phyloP scores from a whole-genome alignment of 2,329 filamentous ascomycete genomes.

The Truncatella angustata region DNA sequence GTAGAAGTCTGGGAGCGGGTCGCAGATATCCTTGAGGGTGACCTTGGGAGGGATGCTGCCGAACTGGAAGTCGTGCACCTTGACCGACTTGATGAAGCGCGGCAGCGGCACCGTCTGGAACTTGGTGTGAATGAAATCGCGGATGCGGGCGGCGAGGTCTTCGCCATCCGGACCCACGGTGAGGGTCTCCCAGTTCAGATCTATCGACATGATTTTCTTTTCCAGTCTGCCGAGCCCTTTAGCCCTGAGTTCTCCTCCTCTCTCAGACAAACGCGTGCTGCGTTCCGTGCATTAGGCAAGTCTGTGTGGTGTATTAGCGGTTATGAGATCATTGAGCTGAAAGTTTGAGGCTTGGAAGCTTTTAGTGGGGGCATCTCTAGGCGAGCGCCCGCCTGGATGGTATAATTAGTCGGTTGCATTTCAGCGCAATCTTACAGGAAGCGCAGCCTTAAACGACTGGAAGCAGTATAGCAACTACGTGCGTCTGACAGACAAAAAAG shows the following conservation, averaged over 20 bases:
- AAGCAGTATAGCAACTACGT: too few relatives aligned
- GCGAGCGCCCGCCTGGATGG: too few relatives aligned
- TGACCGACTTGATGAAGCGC: slow-evolving; percentile 94
- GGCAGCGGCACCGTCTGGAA: slow-evolving; percentile 91
- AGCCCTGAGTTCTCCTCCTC: not conserved
- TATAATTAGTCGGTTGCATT: too few relatives aligned
- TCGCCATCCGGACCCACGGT: slow-evolving; percentile 86
- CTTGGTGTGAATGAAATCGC: slow-evolving; percentile 90
- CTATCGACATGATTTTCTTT: slow-evolving; percentile 75
- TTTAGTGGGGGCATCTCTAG: too few relatives aligned
- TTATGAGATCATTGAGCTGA: too few relatives aligned
- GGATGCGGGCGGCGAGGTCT: slow-evolving; percentile 80
- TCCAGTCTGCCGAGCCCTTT: not conserved
- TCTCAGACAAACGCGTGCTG: too few relatives aligned
- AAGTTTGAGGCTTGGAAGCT: too few relatives aligned
- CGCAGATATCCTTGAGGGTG: slow-evolving; percentile 94
- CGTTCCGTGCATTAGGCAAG: too few relatives aligned
- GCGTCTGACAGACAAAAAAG: too few relatives aligned
- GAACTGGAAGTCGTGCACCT: slow-evolving; percentile 92
- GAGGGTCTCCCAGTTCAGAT: slow-evolving; percentile 93
- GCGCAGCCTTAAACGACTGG: too few relatives aligned
- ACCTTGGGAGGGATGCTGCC: slow-evolving; percentile 79
- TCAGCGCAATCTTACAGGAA: too few relatives aligned
- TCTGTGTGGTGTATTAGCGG: too few relatives aligned
- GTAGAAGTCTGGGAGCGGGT: slow-evolving; percentile 95